A percentile compares a stretch with the other conserved stretches of the same genome.
phyloP scores from a whole-genome alignment of 306 rosid genomes.

The Cicer chorassanicum region DNA sequence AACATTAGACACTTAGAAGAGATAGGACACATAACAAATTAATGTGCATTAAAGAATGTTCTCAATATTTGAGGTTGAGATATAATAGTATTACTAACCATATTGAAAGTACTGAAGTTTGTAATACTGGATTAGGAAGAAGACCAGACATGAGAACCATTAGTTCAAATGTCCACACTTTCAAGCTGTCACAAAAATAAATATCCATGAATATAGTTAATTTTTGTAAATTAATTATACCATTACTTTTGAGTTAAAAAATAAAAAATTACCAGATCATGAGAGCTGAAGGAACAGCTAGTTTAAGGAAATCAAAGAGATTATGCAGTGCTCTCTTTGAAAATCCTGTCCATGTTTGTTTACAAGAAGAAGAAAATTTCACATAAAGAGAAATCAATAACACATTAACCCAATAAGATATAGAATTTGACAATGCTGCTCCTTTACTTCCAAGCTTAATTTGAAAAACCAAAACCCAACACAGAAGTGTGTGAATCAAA shows the following conservation, averaged over 20 bases:
- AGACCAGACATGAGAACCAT: slow-evolving; percentile 66
- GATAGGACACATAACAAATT: background rate
- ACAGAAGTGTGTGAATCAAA: slow-evolving; percentile 52
- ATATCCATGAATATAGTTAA: background rate
- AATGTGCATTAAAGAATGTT: background rate
- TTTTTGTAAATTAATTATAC: too few relatives aligned
- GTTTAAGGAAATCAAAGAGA: slow-evolving; percentile 54
- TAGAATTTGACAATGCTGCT: slow-evolving; percentile 63
- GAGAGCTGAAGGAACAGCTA: slow-evolving; percentile 73
- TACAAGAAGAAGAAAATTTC: slow-evolving; percentile 62
- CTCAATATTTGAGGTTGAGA: background rate
- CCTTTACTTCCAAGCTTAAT: slow-evolving; percentile 64
- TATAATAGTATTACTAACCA: slow-evolving; percentile 37
- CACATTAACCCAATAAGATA: slow-evolving; percentile 66
- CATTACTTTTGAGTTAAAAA: too few relatives aligned
- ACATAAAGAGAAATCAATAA: slow-evolving; percentile 54
- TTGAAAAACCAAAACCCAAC: slow-evolving; percentile 66
- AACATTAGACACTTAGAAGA: background rate
- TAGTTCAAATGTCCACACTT: slow-evolving; percentile 68
- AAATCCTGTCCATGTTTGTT: slow-evolving; percentile 66
- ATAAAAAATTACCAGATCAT: slow-evolving; percentile 60
- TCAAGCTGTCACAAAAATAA: slow-evolving; percentile 55
- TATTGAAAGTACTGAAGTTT: slow-evolving; percentile 71
- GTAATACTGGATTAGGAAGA: slow-evolving; percentile 66
- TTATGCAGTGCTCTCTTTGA: slow-evolving; percentile 52